Base-by-base conservation (phyloP, 2,329 filamentous ascomycete species). In the Cladosporium halotolerans region DNA sequence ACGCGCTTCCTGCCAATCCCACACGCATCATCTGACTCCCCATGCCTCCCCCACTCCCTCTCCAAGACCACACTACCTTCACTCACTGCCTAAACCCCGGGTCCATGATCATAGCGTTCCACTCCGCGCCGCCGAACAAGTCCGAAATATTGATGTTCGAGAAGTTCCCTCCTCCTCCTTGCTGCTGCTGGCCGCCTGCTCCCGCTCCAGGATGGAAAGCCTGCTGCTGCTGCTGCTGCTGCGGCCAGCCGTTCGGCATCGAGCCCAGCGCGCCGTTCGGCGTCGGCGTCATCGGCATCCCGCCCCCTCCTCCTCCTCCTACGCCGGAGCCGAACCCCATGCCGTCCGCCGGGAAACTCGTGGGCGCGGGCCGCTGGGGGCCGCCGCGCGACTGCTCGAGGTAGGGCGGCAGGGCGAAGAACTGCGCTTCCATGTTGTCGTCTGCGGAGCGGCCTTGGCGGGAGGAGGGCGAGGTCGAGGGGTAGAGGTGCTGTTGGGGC, bases 321-420 rank as follows among this genome's bases (percentile, higher is more conserved):
- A 7, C 4, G 23, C 23, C 23, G 23, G 23, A 28, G 7, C 34
- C 38, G 40, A 51, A 50, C 3, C 36, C 31, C 42, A 41, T 34
- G 38, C 45, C 33, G 44, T 53, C 41, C 18, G 40, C 28, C 9
- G 54, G 45, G 38, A 47, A 45, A 36, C 53, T 55, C 46, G 55
- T 52, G 9, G 46, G 45, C 54, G 53, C 62, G 47, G 43, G 63
- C 23, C 61, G 64, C 45, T 58, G 61, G 42, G 75, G 71, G 19
- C 71, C 64, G 60, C 73, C 65, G 10, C 46, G 45, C 6, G 45
- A 48, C 44, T 84, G 80, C 70, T 86, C 79, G 60, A 89, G 74
- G 63, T 88, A 91, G 36, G 85, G 81, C 13, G 86, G 85, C 36
- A 89, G 76, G 1, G 85, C 84, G 54, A 88, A 81, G 10, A 90